Evolutionary conservation across 805 yeast species (phyloP).

Genomic region (Millerozyma acaciae): DNA sequence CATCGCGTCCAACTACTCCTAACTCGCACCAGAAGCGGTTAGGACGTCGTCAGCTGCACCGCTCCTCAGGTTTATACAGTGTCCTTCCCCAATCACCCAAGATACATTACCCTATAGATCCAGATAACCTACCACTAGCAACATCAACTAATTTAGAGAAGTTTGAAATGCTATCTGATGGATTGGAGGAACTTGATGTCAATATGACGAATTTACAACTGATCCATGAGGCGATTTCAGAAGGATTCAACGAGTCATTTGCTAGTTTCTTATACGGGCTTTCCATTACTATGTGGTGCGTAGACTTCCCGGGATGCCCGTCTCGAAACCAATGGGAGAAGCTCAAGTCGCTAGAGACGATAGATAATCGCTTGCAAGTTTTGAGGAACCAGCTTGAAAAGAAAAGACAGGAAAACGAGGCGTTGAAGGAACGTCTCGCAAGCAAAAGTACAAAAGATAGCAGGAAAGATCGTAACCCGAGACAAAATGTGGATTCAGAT

Average conservation of each 20-base stretch:
- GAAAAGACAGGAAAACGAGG: constrained; percentile 21
- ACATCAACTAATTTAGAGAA: constrained; percentile 34
- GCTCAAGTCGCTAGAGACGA: constrained; percentile 18
- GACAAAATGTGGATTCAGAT: constrained; percentile 11
- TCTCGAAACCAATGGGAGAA: constrained; percentile 31
- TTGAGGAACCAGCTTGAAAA: constrained; percentile 17
- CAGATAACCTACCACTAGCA: constrained; percentile 40
- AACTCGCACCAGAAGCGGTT: constrained; percentile 14
- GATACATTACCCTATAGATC: constrained; percentile 41
- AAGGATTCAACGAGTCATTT: constrained; percentile 70
- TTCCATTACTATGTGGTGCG: constrained; percentile 84
- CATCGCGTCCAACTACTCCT: constrained; percentile 22
- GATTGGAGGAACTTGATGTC: constrained; percentile 51
- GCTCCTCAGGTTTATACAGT: constrained; percentile 35
- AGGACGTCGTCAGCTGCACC: constrained; percentile 19
- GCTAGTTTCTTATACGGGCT: constrained; percentile 75
- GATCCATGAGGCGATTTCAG: constrained; percentile 58
- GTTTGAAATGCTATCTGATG: constrained; percentile 45
- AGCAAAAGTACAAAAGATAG: constrained; percentile 1
- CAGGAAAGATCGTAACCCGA: constrained; percentile 1
- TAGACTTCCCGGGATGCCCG: constrained; percentile 55
- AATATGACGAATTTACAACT: constrained; percentile 54
- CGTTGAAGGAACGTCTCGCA: constrained; percentile 17
- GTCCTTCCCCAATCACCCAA: constrained; percentile 40
- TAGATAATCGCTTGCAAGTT: constrained; percentile 18